Percentiles rank a stretch among this genome's conserved stretches.
Conservation (phyloP, 2,329 filamentous ascomycete genomes). For the Thelonectria blattea region DNA sequence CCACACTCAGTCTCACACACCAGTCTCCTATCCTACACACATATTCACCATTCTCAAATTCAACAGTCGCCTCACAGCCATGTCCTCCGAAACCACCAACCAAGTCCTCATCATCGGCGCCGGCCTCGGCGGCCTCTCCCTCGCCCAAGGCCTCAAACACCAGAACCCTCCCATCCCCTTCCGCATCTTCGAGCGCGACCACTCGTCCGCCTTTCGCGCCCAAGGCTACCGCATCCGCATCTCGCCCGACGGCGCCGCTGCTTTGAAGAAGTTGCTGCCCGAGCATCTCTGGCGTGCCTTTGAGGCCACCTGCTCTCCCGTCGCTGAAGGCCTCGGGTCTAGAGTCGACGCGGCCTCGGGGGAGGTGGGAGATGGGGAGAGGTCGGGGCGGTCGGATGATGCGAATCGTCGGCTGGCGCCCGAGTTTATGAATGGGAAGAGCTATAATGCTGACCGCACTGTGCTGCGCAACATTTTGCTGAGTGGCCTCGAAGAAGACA, state of each 20-base stretch:
- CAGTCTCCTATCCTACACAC: too few species aligned
- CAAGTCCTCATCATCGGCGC: conserved; percentile 25
- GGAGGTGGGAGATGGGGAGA: not conserved
- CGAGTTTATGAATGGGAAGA: conserved; percentile 18
- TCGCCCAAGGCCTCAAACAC: conserved; percentile 26
- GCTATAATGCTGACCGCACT: conserved; percentile 28
- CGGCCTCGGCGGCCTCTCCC: conserved; percentile 25
- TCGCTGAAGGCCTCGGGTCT: conserved; percentile 10
- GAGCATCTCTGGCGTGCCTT: conserved; percentile 23
- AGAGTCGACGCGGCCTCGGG: conserved; percentile 8
- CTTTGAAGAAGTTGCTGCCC: conserved; percentile 20
- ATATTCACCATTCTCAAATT: too few species aligned
- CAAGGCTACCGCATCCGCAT: conserved; percentile 32
- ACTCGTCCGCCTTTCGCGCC: conserved; percentile 24
- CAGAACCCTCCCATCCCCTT: conserved; percentile 18
- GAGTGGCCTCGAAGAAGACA: conserved; percentile 20
- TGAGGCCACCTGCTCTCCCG: conserved; percentile 21
- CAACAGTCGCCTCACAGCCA: too few species aligned
- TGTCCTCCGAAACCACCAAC: too few species aligned
- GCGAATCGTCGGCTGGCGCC: not conserved
- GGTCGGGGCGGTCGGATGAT: not conserved
- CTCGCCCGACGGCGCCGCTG: conserved; percentile 27
- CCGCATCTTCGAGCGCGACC: conserved; percentile 28
- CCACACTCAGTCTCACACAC: too few species aligned
- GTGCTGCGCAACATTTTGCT: conserved; percentile 27